These are phyloP conservation scores for Melampsora occidentalis DNA, from an alignment of 1,284 basidiomycete genomes.

Conservation along the genomic window DNA sequence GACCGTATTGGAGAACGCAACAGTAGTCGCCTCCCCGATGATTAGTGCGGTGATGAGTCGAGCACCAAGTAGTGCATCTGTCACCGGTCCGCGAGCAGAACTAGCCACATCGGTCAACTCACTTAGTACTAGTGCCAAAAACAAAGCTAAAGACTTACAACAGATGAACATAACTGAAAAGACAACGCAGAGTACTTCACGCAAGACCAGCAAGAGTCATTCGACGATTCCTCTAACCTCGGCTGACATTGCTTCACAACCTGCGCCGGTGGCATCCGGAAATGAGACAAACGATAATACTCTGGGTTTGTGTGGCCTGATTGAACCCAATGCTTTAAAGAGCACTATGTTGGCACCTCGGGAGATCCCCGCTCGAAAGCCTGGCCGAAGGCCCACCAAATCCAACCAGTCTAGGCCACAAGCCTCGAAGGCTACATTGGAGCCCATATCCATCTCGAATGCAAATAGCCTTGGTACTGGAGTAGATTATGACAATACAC, in stretches of 20 bases:
- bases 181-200: background rate
- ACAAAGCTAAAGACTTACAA: background rate
- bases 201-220: background rate
- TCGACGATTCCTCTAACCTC: background rate
- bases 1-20: background rate
- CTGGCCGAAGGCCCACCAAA: constrained; percentile 39
- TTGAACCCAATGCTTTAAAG: constrained; percentile 9
- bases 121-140: background rate
- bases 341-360: background rate
- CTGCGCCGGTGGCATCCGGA: background rate
- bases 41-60: constrained; percentile 37
- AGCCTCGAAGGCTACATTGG: constrained; percentile 11
- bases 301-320: constrained; percentile 32
- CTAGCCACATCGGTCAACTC: too few species aligned
- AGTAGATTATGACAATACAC: constrained; percentile 14
- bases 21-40: constrained; percentile 9
- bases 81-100: constrained; percentile 15
- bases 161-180: background rate
- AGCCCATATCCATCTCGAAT: constrained; percentile 12
- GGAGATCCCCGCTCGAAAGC: constrained; percentile 21
- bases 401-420: constrained; percentile 12
- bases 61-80: constrained; percentile 18
- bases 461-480: background rate
- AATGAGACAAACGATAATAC: constrained; percentile 11
- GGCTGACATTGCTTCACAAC: too few species aligned